Evolutionary conservation across 352 stramenopile species (phyloP).

Genomic region (Globisporangium paroecandrum): DNA sequence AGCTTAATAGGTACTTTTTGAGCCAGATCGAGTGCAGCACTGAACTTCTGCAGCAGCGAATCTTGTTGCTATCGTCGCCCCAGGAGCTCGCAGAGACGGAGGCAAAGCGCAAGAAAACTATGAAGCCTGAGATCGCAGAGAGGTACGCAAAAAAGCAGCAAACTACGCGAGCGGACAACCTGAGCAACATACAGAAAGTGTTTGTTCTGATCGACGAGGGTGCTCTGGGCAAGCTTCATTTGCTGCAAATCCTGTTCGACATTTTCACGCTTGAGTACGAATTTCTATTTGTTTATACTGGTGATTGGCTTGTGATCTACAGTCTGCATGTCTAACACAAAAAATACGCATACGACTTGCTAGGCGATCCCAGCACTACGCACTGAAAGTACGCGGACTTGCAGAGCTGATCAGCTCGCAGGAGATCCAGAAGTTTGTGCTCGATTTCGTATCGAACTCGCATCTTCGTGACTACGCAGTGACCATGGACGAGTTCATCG

Average conservation of each 20-base stretch:
- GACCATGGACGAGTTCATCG: slow-evolving; percentile 37
- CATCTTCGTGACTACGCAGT: slow-evolving; percentile 24
- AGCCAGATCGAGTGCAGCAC: slow-evolving; percentile 45
- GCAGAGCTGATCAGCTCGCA: slow-evolving; percentile 33
- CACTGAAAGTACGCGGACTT: slow-evolving; percentile 40
- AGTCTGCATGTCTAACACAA: neutral
- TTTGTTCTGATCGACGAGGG: slow-evolving; percentile 44
- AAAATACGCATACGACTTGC: neutral
- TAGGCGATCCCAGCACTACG: slow-evolving; percentile 38
- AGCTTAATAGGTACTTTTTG: slow-evolving; percentile 46
- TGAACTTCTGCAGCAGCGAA: slow-evolving; percentile 51
- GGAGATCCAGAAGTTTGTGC: slow-evolving; percentile 56
- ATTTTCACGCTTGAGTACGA: slow-evolving; percentile 62
- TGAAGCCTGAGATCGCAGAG: slow-evolving; percentile 59
- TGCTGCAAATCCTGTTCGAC: slow-evolving; percentile 54
- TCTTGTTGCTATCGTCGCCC: slow-evolving; percentile 50
- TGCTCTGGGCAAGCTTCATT: slow-evolving; percentile 36
- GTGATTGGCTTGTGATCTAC: neutral
- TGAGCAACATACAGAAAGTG: slow-evolving; percentile 46
- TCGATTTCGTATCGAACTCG: slow-evolving; percentile 44
- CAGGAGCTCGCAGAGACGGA: slow-evolving; percentile 46
- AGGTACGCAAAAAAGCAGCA: slow-evolving; percentile 32
- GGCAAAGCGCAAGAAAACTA: slow-evolving; percentile 22
- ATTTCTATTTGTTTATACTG: neutral
- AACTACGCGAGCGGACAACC: slow-evolving; percentile 14